These are phyloP conservation scores for Lagenaria siceraria DNA, from an alignment of 306 rosid species.

Conservation along the genomic window DNA sequence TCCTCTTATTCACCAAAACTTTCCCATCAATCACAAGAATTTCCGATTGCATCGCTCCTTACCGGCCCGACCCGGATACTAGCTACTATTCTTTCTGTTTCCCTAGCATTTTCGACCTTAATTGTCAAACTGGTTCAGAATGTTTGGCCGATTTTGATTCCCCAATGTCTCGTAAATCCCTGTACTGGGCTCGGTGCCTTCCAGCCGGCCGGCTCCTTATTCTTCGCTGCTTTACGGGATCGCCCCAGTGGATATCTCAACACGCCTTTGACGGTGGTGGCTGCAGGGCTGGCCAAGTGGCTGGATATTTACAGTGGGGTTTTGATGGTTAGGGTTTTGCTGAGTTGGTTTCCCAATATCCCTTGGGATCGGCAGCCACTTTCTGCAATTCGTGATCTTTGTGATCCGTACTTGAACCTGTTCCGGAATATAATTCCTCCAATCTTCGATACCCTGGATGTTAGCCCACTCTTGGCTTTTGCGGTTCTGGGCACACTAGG, in stretches of 20 bases:
- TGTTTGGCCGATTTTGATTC: not conserved
- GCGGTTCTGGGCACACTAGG: slow-evolving; percentile 78
- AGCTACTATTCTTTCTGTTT: slow-evolving; percentile 20
- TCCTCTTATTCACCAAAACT: not conserved
- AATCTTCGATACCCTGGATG: slow-evolving; percentile 68
- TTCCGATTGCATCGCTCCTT: not conserved
- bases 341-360: slow-evolving; percentile 95
- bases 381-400: slow-evolving; percentile 77
- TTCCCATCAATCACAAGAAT: not conserved
- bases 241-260: slow-evolving; percentile 39
- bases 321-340: slow-evolving; percentile 86
- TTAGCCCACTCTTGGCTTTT: slow-evolving; percentile 86
- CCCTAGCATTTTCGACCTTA: slow-evolving; percentile 10
- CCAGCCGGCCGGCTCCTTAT: slow-evolving; percentile 22
- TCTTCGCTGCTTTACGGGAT: slow-evolving; percentile 45
- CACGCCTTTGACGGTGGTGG: slow-evolving; percentile 93
- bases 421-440: slow-evolving; percentile 87
- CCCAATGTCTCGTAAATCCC: not conserved
- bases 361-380: slow-evolving; percentile 94
- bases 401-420: slow-evolving; percentile 79
- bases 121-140: not conserved
- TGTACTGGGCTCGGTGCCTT: not conserved
- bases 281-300: slow-evolving; percentile 87
- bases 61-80: slow-evolving; percentile 22
- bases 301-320: slow-evolving; percentile 91